phyloP scores from a whole-genome alignment of 2,329 filamentous ascomycete genomes.

The Venturia oleaginea region DNA sequence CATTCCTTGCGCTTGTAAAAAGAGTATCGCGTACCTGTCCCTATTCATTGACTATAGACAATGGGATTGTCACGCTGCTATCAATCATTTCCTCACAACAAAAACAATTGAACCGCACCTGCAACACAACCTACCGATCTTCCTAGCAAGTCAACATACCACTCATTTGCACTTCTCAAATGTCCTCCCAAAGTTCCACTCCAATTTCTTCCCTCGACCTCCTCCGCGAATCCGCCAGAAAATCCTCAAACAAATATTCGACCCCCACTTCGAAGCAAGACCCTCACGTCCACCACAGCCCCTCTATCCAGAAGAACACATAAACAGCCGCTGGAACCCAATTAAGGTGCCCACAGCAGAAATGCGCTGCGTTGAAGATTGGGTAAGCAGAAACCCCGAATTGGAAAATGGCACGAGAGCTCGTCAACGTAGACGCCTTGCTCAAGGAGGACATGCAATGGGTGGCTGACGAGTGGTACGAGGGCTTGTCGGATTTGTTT shows the following conservation, averaged over 20 bases:
- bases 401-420: background rate
- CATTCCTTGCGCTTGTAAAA: background rate
- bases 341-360: background rate
- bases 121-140: too few relatives aligned
- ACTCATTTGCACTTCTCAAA: too few relatives aligned
- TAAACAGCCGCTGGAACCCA: background rate
- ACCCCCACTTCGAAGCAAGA: background rate
- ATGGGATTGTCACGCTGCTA: background rate
- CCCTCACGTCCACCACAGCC: background rate
- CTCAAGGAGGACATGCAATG: background rate
- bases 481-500: background rate
- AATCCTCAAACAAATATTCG: background rate
- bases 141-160: too few relatives aligned
- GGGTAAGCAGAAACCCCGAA: background rate
- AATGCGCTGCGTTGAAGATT: background rate
- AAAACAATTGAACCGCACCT: background rate
- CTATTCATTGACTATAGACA: background rate
- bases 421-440: background rate
- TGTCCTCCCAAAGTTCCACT: background rate
- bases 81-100: background rate
- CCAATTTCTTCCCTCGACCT: background rate
- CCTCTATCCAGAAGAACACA: background rate
- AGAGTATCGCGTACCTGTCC: background rate
- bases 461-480: background rate
- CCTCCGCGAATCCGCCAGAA: background rate